Percentiles rank a stretch among this genome's conserved stretches.
These are phyloP conservation scores for Neurospora tetraspora DNA, from an alignment of 495 filamentous ascomycete genomes.

Conservation along the genomic window DNA sequence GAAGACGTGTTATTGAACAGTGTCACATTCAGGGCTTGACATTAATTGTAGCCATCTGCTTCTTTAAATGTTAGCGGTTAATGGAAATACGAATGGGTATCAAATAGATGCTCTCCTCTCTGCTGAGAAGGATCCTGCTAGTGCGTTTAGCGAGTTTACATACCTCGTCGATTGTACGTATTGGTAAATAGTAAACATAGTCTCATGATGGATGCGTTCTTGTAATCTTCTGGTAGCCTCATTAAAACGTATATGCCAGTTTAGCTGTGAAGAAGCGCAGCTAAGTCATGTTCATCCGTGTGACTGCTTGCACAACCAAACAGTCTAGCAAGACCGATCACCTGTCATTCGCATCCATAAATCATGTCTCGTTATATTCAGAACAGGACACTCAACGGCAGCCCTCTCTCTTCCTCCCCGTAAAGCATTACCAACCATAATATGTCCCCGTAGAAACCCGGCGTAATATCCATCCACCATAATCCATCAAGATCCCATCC, in stretches of 20 bases:
- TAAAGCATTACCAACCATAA: background rate
- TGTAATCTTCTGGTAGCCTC: background rate
- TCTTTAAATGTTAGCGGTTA: background rate
- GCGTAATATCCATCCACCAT: background rate
- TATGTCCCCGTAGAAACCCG: background rate
- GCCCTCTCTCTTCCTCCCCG: background rate
- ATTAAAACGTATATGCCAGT: background rate
- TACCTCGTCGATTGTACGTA: background rate
- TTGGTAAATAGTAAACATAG: background rate
- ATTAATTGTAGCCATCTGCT: background rate
- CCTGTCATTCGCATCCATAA: background rate
- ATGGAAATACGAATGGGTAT: background rate
- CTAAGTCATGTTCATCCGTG: background rate
- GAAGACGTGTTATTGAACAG: background rate
- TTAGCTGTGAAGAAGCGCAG: background rate
- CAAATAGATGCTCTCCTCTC: background rate
- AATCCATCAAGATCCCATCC: background rate
- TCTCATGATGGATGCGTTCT: background rate
- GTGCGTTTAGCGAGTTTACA: background rate
- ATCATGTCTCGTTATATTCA: background rate
- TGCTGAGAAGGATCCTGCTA: background rate
- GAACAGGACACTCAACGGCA: background rate
- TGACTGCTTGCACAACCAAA: background rate
- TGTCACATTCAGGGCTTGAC: background rate
- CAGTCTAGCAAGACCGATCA: background rate